Percentiles rank a stretch among this genome's conserved stretches.
phyloP scores from a whole-genome alignment of 2,329 filamentous ascomycete genomes.

The Xylariaceae sp. region DNA sequence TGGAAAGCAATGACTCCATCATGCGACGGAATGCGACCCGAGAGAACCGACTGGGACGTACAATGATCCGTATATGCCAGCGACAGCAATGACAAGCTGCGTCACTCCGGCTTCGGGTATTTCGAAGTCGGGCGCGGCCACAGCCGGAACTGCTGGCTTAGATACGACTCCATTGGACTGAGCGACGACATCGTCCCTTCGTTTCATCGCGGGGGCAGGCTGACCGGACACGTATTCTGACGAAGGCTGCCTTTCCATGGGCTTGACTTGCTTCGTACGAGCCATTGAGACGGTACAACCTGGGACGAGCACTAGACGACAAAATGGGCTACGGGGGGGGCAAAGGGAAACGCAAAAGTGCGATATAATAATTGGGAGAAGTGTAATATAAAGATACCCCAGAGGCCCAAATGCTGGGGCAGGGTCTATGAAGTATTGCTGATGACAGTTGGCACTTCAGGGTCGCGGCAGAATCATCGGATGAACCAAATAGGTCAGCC shows the following conservation, averaged over 20 bases:
- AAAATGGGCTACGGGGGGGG: background rate
- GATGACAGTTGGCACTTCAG: conserved; percentile 26
- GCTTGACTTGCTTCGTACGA: conserved; percentile 63
- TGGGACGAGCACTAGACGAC: background rate
- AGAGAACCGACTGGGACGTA: conserved; percentile 41
- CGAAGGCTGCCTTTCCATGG: conserved; percentile 62
- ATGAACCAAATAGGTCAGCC: conserved; percentile 7
- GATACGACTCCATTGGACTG: conserved; percentile 23
- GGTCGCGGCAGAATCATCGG: conserved; percentile 26
- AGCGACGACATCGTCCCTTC: conserved; percentile 29
- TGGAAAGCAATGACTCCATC: background rate
- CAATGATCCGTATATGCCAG: conserved; percentile 96
- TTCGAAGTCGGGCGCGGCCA: conserved; percentile 13
- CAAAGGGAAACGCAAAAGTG: background rate
- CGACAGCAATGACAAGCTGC: conserved; percentile 82
- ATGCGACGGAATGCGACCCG: background rate
- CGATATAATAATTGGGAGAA: background rate
- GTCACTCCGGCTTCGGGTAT: conserved; percentile 58
- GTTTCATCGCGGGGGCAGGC: conserved; percentile 22
- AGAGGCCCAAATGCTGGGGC: background rate
- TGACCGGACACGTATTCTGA: conserved; percentile 55
- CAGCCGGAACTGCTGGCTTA: conserved; percentile 7
- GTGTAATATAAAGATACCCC: too few relatives aligned
- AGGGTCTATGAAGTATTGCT: conserved; percentile 4
- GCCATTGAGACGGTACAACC: conserved; percentile 50